Conservation (phyloP, 441 rosid species). For the Croton laevigatus region DNA sequence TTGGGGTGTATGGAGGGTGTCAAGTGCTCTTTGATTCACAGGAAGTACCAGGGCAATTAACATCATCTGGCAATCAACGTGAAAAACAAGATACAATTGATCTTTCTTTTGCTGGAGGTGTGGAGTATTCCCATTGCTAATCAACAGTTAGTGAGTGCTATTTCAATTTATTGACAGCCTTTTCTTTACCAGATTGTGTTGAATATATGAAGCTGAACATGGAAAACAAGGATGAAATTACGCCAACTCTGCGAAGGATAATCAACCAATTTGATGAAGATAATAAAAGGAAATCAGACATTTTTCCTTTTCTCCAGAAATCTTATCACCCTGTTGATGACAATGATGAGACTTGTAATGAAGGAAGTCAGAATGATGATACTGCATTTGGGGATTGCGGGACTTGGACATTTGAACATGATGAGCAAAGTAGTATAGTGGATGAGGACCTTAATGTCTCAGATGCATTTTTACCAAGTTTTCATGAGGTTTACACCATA, state of each 20-base stretch:
- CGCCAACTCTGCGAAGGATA: slow-evolving; percentile 64
- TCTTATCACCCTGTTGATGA: slow-evolving; percentile 39
- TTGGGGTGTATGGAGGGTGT: slow-evolving; percentile 87
- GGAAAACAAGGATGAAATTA: slow-evolving; percentile 63
- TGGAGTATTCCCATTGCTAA: slow-evolving; percentile 19
- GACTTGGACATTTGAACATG: slow-evolving; percentile 44
- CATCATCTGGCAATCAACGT: slow-evolving; percentile 38
- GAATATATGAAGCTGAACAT: slow-evolving; percentile 64
- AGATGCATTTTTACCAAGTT: slow-evolving; percentile 46
- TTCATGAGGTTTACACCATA: slow-evolving; percentile 49
- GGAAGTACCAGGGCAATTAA: slow-evolving; percentile 80
- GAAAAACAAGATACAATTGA: slow-evolving; percentile 58
- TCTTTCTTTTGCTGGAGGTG: slow-evolving; percentile 77
- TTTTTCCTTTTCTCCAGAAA: slow-evolving; percentile 44
- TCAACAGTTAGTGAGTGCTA: slow-evolving; percentile 1
- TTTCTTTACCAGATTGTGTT: slow-evolving; percentile 45
- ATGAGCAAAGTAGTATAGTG: slow-evolving; percentile 41
- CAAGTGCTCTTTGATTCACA: slow-evolving; percentile 88
- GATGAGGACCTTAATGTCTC: slow-evolving; percentile 46
- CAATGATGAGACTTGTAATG: slow-evolving; percentile 32
- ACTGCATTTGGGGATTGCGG: slow-evolving; percentile 51
- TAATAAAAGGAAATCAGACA: slow-evolving; percentile 54
- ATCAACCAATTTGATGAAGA: slow-evolving; percentile 71
- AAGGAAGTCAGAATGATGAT: slow-evolving; percentile 44
- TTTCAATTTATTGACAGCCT: not conserved